Evolutionary conservation across 495 filamentous ascomycete genomes (phyloP), one percentile per base, ranked within the genome.

Genomic region (Hyaloscypha variabilis): DNA sequence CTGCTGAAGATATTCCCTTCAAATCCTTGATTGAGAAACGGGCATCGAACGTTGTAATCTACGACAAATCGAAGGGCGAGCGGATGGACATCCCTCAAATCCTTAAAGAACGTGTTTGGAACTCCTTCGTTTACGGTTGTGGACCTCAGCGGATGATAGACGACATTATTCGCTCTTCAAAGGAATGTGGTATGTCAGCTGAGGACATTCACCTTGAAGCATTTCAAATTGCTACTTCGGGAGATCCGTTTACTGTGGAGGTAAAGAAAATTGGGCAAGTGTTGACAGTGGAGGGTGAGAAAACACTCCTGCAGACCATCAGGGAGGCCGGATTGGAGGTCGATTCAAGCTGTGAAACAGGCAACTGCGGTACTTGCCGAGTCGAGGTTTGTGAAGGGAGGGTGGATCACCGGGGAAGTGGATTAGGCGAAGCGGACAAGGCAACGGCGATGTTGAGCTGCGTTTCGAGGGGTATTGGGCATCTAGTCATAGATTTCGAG

Each of bases 351-450:
- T 88, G 84, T 72, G 81, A 82, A 72, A 80, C 82, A 6, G 85
- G 84, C 0, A 88, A 86, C 68, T 88, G 85, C 60, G 84, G 83
- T 3, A 86, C 84, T n/a, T 88, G 84, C 69, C 75, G 71, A 64
- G 77, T 88, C 23, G 64, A 59, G 17, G 67, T 86, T 52, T 81
- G 74, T 71, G 73, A 66, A 3, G 85, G 85, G 8, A 64, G 73
- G 57, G 80, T 87, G 13, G 81, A 84, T 17, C 84, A 87, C 74
- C 73, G 83, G 36, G 85, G 84, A 4, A 81, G 77, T 23, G 81
- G 77, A 51, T 58, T 72, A 54, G 28, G 53, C 31, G 67, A 82
- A 19, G 71, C 73, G 62, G 77, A 77, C 0, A 81, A 79, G 53
- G 54, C 42, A 8, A 67, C 34, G 0, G 74, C 62, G 46, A 82